phyloP scores from a whole-genome alignment of 345 rosid species.

The Eucalyptus shirleyi region DNA sequence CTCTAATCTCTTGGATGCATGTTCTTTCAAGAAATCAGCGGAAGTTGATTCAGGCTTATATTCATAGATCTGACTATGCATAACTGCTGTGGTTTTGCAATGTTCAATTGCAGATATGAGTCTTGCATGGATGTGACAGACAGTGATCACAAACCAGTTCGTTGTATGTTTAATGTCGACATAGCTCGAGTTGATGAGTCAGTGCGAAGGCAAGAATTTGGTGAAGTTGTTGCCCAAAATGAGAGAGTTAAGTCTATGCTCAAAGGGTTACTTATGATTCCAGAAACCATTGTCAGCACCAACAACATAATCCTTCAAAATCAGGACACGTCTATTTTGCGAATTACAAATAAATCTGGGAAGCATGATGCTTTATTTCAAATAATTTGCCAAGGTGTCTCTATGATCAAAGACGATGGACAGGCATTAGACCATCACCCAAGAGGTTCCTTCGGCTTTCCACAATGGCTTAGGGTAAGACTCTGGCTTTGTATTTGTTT shows the following conservation, averaged over 20 bases:
- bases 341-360: slow-evolving; percentile 55
- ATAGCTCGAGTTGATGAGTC: slow-evolving; percentile 87
- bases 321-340: slow-evolving; percentile 53
- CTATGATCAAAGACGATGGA: slow-evolving; percentile 41
- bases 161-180: slow-evolving; percentile 72
- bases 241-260: slow-evolving; percentile 43
- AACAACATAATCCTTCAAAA: slow-evolving; percentile 63
- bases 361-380: slow-evolving; percentile 44
- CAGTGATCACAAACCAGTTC: slow-evolving; percentile 98
- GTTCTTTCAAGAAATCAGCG: background rate
- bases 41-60: background rate
- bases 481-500: background rate
- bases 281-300: slow-evolving; percentile 64
- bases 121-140: slow-evolving; percentile 97
- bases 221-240: slow-evolving; percentile 41
- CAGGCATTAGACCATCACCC: slow-evolving; percentile 36
- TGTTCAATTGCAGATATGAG: slow-evolving; percentile 42
- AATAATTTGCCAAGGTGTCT: slow-evolving; percentile 69
- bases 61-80: background rate
- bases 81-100: background rate
- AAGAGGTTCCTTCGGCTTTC: slow-evolving; percentile 69
- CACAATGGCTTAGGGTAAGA: slow-evolving; percentile 93
- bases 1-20: background rate
- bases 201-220: slow-evolving; percentile 73
- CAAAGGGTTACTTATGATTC: slow-evolving; percentile 40